A percentile compares a stretch with the other conserved stretches of the same genome.
Conservation (phyloP, 2,329 filamentous ascomycete species). For the Mycosphaerella sp. region DNA sequence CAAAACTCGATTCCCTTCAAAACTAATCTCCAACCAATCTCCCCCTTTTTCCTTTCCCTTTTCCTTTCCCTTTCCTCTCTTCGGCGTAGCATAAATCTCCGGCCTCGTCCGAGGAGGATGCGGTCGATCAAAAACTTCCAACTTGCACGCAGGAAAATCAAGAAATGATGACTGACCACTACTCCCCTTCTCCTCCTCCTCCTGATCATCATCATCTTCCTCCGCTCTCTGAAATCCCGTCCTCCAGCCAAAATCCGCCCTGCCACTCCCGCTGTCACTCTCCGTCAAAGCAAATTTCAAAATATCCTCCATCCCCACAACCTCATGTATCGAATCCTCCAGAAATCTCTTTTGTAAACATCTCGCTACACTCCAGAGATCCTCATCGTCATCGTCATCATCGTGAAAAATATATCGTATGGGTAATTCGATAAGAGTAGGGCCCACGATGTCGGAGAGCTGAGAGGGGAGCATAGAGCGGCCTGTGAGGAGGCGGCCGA, state of each 20-base stretch:
- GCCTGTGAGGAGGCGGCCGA: constrained; percentile 36
- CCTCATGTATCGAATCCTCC: constrained; percentile 10
- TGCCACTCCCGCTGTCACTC: neutral
- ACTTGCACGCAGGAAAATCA: too few species aligned
- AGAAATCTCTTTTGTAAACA: constrained; percentile 7
- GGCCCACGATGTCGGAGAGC: constrained; percentile 8
- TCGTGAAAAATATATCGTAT: constrained; percentile 1
- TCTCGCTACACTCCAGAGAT: constrained; percentile 7
- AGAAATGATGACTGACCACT: too few species aligned
- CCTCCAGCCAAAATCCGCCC: constrained; percentile 8
- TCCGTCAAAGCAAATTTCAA: constrained; percentile 5
- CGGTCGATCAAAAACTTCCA: constrained; percentile 3
- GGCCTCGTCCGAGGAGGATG: constrained; percentile 2
- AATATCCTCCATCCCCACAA: constrained; percentile 10
- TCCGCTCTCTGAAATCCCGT: constrained; percentile 9
- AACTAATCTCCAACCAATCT: constrained; percentile 3
- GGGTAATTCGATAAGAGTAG: constrained; percentile 10
- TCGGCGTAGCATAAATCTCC: constrained; percentile 14
- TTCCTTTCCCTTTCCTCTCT: neutral
- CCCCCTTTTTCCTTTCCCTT: too few species aligned
- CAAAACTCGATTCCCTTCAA: constrained; percentile 10
- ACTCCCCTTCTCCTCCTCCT: too few species aligned
- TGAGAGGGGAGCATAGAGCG: constrained; percentile 8
- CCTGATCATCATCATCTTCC: neutral
- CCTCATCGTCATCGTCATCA: neutral